Conservation (phyloP, 164 flowering plant genomes). For the Macadamia tetraphylla region DNA sequence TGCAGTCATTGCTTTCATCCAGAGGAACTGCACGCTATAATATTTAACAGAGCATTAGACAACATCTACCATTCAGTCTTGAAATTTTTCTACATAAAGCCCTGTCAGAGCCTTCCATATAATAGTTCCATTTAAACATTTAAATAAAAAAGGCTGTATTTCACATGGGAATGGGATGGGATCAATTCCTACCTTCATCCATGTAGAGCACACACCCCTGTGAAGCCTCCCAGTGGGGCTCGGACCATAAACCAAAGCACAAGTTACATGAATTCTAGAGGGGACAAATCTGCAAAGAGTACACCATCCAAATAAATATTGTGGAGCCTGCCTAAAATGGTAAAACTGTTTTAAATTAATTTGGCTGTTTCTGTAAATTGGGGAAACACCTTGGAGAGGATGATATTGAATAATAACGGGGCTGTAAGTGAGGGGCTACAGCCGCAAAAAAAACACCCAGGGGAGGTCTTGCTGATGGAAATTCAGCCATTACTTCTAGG, state of each 20-base stretch:
- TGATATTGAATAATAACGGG: constrained; percentile 90
- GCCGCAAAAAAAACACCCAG: constrained; percentile 94
- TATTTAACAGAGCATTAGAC: constrained; percentile 11
- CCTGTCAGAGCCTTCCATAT: background rate
- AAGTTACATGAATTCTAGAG: constrained; percentile 72
- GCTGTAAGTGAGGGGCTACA: constrained; percentile 82
- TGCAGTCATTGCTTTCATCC: constrained; percentile 44
- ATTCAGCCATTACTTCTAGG: constrained; percentile 85
- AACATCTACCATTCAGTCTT: background rate
- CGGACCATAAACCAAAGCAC: constrained; percentile 75
- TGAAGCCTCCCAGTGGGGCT: constrained; percentile 90
- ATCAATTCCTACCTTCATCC: constrained; percentile 78
- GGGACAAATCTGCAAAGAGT: constrained; percentile 47
- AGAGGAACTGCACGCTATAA: constrained; percentile 62
- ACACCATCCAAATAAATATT: background rate
- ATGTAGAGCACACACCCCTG: constrained; percentile 85
- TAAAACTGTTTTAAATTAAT: background rate
- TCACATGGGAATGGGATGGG: background rate
- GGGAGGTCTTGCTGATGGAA: constrained; percentile 91
- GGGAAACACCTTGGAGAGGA: constrained; percentile 73
- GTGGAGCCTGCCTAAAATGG: background rate
- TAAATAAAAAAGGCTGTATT: background rate
- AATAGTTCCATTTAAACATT: background rate
- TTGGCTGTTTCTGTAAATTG: background rate
- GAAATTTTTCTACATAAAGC: too few relatives aligned